A percentile compares a stretch with the other conserved stretches of the same genome.
These are phyloP conservation scores for Sechiopsis laciniata DNA, from an alignment of 306 rosid species.

Conservation along the genomic window DNA sequence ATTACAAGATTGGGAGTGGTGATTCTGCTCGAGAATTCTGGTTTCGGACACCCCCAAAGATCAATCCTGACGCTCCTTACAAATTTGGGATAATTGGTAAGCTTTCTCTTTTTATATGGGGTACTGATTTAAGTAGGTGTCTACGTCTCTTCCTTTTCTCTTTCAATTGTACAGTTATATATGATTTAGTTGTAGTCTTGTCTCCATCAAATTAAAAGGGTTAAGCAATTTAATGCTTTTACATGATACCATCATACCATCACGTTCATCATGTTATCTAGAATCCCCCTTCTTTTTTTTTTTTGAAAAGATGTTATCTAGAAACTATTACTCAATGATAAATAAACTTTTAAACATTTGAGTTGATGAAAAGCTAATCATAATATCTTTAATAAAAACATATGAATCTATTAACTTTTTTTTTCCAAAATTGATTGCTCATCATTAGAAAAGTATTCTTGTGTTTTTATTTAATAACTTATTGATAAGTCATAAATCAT, in stretches of 20 bases:
- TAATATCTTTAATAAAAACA: not conserved
- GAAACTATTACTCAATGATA: not conserved
- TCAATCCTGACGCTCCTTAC: conserved; percentile 64
- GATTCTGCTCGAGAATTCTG: conserved; percentile 84
- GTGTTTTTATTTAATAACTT: not conserved
- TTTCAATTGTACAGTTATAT: not conserved
- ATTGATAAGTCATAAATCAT: not conserved
- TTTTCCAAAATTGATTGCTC: not conserved
- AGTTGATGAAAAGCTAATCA: not conserved
- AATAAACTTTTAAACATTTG: not conserved
- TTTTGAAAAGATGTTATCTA: not conserved
- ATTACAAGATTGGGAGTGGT: conserved; percentile 75
- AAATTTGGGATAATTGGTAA: conserved; percentile 89
- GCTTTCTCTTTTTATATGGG: conserved; percentile 18
- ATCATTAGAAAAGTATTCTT: not conserved
- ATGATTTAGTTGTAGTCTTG: not conserved
- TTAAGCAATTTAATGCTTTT: not conserved
- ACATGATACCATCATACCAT: not conserved
- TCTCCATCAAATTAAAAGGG: not conserved
- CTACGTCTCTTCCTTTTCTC: not conserved
- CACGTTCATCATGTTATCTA: too few species aligned
- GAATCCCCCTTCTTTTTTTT: not conserved
- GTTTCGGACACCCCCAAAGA: conserved; percentile 71
- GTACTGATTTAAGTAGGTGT: not conserved
- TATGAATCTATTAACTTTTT: not conserved